Evolutionary conservation across 1,139 yeast species (phyloP), one percentile per base, ranked within the genome.

Genomic region (Debaryomycetaceae sp.): DNA sequence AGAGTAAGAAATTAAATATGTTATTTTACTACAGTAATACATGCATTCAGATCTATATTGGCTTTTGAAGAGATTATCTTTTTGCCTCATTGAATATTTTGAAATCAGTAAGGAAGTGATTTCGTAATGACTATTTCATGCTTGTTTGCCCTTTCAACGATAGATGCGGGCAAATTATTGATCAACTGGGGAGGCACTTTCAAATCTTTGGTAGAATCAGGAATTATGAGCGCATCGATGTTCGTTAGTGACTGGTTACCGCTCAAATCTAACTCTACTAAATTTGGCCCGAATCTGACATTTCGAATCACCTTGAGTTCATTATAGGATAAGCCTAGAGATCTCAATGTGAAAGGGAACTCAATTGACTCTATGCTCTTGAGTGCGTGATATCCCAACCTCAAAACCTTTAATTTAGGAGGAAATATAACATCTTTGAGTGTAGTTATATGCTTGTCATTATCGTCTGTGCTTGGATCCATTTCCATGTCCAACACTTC

Each of bases 371-470:
- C 78, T 17, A 72, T 49, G 4, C 62, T 46, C 43, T 64, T 67
- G 28, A 72, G 67, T 17, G 68, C 60, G 43, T 72, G 77, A 43
- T 70, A 70, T 5, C 69, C 73, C 14, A 72, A 48, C 38, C 64
- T 65, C 38, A 72, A 54, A 2, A 64, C 63, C 34, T 61, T 60
- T 38, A 72, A 56, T 41, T 56, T 58, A 6, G 61, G 60, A 2
- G 78, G 77, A 22, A 71, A 58, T 4, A 61, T 49, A 7, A 71
- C 74, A 46, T 72, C 78, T 45, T 69, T 71, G 36, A 72, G 55
- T 4, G 74, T 65, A 2, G 73, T 67, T 17, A 72, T 59, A 42
- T 66, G 67, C 46, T 70, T 72, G 39, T 72, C 77, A 46, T 63
- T 62, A 13, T 68, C 75, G 33, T 67, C 70, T 14, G 53, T 47